These are phyloP conservation scores for Phytophthora litchii DNA, from an alignment of 352 stramenopile genomes.

Conservation along the genomic window DNA sequence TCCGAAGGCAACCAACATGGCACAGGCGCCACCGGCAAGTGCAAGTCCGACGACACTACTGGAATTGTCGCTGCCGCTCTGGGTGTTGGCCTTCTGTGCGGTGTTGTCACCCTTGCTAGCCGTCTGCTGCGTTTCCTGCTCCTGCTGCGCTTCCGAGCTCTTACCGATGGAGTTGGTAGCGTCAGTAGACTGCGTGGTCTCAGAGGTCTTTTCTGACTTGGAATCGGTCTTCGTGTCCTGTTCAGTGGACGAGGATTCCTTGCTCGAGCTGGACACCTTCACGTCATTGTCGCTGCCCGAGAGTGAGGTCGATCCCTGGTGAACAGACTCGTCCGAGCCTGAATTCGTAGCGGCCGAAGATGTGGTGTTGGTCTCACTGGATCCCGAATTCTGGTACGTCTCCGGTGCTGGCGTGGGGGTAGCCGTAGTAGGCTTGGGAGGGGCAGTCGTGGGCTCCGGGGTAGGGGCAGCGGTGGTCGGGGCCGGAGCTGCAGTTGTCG, in stretches of 20 bases:
- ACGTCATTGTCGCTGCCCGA: slow-evolving; percentile 22
- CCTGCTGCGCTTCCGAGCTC: slow-evolving; percentile 33
- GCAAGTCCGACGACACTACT: slow-evolving; percentile 32
- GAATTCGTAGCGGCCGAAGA: slow-evolving; percentile 19
- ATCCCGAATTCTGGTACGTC: slow-evolving; percentile 24
- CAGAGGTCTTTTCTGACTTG: slow-evolving; percentile 23
- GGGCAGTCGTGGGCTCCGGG: slow-evolving; percentile 9
- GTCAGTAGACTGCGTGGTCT: slow-evolving; percentile 27
- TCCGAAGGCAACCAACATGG: slow-evolving; percentile 60
- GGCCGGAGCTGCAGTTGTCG: slow-evolving; percentile 2
- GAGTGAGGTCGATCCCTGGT: slow-evolving; percentile 17
- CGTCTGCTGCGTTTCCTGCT: slow-evolving; percentile 13
- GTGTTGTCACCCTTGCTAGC: slow-evolving; percentile 28
- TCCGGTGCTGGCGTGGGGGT: slow-evolving; percentile 19
- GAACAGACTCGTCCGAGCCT: slow-evolving; percentile 15
- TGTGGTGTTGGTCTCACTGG: slow-evolving; percentile 19
- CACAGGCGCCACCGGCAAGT: slow-evolving; percentile 39
- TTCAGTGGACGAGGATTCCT: slow-evolving; percentile 11
- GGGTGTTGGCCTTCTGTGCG: slow-evolving; percentile 49
- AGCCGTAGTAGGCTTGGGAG: slow-evolving; percentile 16
- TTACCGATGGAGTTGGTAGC: slow-evolving; percentile 31
- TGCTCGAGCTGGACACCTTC: slow-evolving; percentile 26
- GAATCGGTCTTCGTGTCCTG: slow-evolving; percentile 26
- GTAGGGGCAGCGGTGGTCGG: slow-evolving; percentile 17
- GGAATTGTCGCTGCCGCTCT: slow-evolving; percentile 23